These are phyloP conservation scores for Pharus latifolius DNA, from an alignment of 176 grass and related monocot genomes.

Conservation along the genomic window DNA sequence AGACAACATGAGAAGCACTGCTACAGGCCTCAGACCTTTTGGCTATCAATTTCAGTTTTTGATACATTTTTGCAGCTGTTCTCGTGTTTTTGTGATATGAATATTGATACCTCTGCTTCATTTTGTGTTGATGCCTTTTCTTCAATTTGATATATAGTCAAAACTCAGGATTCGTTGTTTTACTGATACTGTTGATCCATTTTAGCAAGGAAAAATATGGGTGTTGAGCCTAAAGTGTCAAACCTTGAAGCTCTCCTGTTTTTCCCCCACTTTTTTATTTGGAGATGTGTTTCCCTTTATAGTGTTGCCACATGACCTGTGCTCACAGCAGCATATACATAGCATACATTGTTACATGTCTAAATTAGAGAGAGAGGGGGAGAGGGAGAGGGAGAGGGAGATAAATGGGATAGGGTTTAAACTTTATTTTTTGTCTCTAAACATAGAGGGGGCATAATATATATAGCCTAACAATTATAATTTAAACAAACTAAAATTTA, in stretches of 20 bases:
- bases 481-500: too few relatives aligned
- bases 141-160: background rate
- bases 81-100: background rate
- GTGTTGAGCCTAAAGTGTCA: background rate
- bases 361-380: too few relatives aligned
- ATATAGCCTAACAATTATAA: too few relatives aligned
- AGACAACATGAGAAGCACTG: background rate
- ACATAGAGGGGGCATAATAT: too few relatives aligned
- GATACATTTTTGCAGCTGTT: background rate
- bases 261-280: background rate
- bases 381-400: too few relatives aligned
- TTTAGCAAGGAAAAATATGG: background rate
- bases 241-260: background rate
- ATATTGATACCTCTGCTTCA: background rate
- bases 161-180: background rate
- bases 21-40: background rate
- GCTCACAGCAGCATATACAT: background rate
- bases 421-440: too few relatives aligned
- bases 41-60: background rate
- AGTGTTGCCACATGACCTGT: background rate
- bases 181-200: background rate
- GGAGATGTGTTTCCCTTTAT: background rate
- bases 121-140: background rate
- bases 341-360: background rate
- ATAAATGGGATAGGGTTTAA: too few relatives aligned